Evolutionary conservation across 768 basidiomycete genomes (phyloP), one percentile per base, ranked within the genome.

Genomic region (Lactarius vividus): DNA sequence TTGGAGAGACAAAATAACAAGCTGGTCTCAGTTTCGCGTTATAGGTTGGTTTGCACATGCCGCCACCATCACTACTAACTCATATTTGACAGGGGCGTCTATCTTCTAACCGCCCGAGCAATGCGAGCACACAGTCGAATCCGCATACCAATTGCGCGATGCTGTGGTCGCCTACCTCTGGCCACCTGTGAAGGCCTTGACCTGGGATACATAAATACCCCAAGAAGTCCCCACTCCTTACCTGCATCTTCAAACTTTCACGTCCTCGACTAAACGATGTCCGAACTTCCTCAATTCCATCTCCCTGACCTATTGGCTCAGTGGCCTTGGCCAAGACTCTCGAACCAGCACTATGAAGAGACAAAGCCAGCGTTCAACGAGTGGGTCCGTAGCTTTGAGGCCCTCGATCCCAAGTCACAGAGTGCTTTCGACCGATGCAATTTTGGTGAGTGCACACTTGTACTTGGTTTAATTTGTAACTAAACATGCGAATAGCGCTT

Each of bases 321-420:
- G 15, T 83, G 81, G 81, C 81, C 81, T 8, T 83, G 79, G 80
- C 71, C 71, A 5, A 78, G 81, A 5, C 62, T 58, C 40, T 68
- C 82, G 49, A 82, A 81, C 62, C 73, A 77, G 1, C 67, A 76
- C 62, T 80, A 79, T 54, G 64, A 61, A 7, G 70, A 73, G n/a
- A 71, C 71, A 64, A 77, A 78, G 54, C 67, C 64, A 9, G 76
- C 76, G 56, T 78, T 79, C 1, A 65, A 74, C 9, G 74, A 70
- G 2, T 82, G 81, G 81, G 69, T 75, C 52, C 72, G 75, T 37
- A 61, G 66, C 10, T 80, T 79, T 70, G 72, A 74, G 1, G 76
- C 79, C 5, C 78, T 82, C 68, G 69, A 64, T 8, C 64, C 74
- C 1, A 70, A 72, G 26, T 71, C 79, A 0, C 79, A 81, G 62